These are phyloP conservation scores for Pouteria campechiana DNA, from an alignment of 179 eudicot genomes.

Conservation along the genomic window DNA sequence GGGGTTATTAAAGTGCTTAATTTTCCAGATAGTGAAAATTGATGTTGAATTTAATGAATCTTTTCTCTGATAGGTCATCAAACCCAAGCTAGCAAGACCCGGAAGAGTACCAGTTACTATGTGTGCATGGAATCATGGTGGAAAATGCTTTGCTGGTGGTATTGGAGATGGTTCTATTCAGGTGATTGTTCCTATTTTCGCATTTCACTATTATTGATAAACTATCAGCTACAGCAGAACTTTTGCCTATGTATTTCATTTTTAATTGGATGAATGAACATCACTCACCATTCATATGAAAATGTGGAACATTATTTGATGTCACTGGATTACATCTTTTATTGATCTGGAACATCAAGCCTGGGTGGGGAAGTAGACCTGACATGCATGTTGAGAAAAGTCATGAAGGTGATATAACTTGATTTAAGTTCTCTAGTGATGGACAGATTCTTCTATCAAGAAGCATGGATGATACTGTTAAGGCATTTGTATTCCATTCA, in stretches of 20 bases:
- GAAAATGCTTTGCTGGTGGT: constrained; percentile 40
- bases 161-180: constrained; percentile 48
- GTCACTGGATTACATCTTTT: too few relatives aligned
- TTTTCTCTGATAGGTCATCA: constrained; percentile 39
- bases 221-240: too few relatives aligned
- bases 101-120: constrained; percentile 44
- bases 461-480: constrained; percentile 76
- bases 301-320: too few relatives aligned
- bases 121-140: constrained; percentile 35
- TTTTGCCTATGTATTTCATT: too few relatives aligned
- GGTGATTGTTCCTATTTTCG: constrained; percentile 16
- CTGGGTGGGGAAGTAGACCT: constrained; percentile 99
- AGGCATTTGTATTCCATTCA: constrained; percentile 31
- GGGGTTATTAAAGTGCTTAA: too few relatives aligned
- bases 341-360: constrained; percentile 88
- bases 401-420: constrained; percentile 90
- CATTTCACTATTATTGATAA: too few relatives aligned
- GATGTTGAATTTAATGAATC: too few relatives aligned
- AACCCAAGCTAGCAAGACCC: constrained; percentile 44
- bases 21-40: too few relatives aligned
- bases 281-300: too few relatives aligned
- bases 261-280: too few relatives aligned
- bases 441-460: constrained; percentile 73
- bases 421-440: constrained; percentile 79
- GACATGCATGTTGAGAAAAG: constrained; percentile 52